Base-by-base conservation (phyloP, 306 rosid species). In the Castanea crenata region DNA sequence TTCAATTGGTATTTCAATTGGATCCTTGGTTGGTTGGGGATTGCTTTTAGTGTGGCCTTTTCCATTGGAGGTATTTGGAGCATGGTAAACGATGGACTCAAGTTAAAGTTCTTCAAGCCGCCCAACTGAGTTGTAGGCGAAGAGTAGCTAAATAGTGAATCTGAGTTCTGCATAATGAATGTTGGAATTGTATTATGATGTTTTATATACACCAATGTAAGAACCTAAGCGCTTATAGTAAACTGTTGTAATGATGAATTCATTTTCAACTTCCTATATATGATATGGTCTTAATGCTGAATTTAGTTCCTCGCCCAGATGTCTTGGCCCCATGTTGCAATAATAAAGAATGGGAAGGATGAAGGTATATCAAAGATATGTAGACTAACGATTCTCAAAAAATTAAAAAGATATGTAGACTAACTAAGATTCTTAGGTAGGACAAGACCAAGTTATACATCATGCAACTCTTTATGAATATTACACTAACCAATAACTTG, bases 61-160 rank as follows among this genome's bases (percentile, higher is more conserved):
- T 91, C 99, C 9, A 91, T 93, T 74, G 99, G 99, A 58, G 99
- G 99, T 21, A 84, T 95, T n/a, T 95, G 99, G 99, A 95, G 99
- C 83, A 91, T 93, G 84, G 99, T 95, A 3, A 95, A 85, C 79
- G 88, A 79, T 85, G 99, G 99, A 41, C 97, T 95, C 69, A 95
- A 93, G 80, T 80, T 95, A 83, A 95, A 95, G 69, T 93, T 95
- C 87, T 95, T 95, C 92, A 93, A 93, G 87, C 97, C 99, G 87
- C 97, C 99, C 23, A 92, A 6, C 69, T 93, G 71, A 90, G 75
- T 34, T 67, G 77, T 73, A 12, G 32, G n/a, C 23, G 32, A 23
- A 19, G 52, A 68, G 4, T 3, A 68, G 52, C 27, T 35, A 31
- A 65, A 65, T 15, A 32, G n/a, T 12, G 20, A 8, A 4, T 55